phyloP scores from a whole-genome alignment of 352 stramenopile species.

The Phytophthora hybrid region DNA sequence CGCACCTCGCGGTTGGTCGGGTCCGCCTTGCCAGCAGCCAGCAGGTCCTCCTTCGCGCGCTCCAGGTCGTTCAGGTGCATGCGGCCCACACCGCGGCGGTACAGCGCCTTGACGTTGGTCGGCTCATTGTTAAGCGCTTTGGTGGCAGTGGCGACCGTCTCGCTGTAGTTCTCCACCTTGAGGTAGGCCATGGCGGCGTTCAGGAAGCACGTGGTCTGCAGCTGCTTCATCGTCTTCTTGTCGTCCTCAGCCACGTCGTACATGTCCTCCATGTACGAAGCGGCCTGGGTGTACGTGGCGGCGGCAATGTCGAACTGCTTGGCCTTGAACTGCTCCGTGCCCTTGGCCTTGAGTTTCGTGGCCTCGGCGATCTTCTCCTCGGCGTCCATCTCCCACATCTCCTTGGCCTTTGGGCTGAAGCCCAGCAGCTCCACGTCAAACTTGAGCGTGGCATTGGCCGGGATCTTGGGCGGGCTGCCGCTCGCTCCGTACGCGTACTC shows the following conservation, averaged over 20 bases:
- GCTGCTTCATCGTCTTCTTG: constrained; percentile 87
- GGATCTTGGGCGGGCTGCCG: constrained; percentile 95
- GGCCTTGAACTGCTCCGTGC: constrained; percentile 94
- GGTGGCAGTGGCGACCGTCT: constrained; percentile 80
- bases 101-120: constrained; percentile 88
- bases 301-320: constrained; percentile 90
- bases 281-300: constrained; percentile 83
- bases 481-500: constrained; percentile 95
- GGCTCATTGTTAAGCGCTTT: constrained; percentile 89
- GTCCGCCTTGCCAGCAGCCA: constrained; percentile 84
- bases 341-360: constrained; percentile 90
- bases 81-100: constrained; percentile 82
- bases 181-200: constrained; percentile 96
- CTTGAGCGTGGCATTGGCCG: constrained; percentile 92
- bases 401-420: constrained; percentile 95
- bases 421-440: constrained; percentile 97
- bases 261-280: constrained; percentile 88
- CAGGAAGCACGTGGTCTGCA: constrained; percentile 91
- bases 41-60: constrained; percentile 87
- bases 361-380: constrained; percentile 89
- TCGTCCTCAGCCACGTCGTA: constrained; percentile 89
- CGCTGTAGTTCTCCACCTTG: constrained; percentile 92
- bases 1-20: constrained; percentile 86
- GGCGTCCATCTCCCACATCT: constrained; percentile 93
- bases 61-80: constrained; percentile 89